Evolutionary conservation across 2,329 filamentous ascomycete species (phyloP), one percentile per base, ranked within the genome.

Genomic region (Penicillium capsulatum): DNA sequence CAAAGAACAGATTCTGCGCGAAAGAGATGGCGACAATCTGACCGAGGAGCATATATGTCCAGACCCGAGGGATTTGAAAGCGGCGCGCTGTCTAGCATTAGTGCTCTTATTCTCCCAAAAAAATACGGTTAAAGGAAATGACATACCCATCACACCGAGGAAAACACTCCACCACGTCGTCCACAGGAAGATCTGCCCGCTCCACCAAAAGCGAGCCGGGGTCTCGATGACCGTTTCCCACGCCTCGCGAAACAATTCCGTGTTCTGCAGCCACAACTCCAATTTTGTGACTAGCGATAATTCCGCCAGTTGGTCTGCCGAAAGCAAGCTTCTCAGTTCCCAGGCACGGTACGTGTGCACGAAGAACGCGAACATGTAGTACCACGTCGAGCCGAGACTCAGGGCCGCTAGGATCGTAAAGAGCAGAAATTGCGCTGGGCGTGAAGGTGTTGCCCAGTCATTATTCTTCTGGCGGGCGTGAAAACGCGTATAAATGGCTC

Each of bases 21-120:
- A 77, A 81, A 0, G 77, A 79, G 8, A 84, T 62, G 39, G 72
- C 77, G 37, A 81, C 72, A 4, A 79, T 64, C 37, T 82, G 77
- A 11, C 74, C 73, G n/a, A 84, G 61, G 10, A 72, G 58, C 42
- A 81, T 68, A 48, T 81, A 83, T 2, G 75, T 71, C 58, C 75
- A 73, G 2, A 77, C 62, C 36, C 72, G 63, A 0, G 75, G 70
- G 8, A 83, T 74, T 13, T 72, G 73, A 38, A 78, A 73, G 47
- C 77, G 68, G 31, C 72, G 71, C 15, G 67, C 69, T 71, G 38
- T 36, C 13, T 28, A 8, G n/a, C 14, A 16, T 38, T 20, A 53
- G 38, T 45, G n/a, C n/a, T n/a, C n/a, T n/a, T n/a, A n/a, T n/a
- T n/a, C n/a, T n/a, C n/a, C n/a, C n/a, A n/a, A n/a, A n/a, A n/a